These are phyloP conservation scores for Paspalum notatum DNA, from an alignment of 176 grass and related monocot genomes.

Conservation along the genomic window DNA sequence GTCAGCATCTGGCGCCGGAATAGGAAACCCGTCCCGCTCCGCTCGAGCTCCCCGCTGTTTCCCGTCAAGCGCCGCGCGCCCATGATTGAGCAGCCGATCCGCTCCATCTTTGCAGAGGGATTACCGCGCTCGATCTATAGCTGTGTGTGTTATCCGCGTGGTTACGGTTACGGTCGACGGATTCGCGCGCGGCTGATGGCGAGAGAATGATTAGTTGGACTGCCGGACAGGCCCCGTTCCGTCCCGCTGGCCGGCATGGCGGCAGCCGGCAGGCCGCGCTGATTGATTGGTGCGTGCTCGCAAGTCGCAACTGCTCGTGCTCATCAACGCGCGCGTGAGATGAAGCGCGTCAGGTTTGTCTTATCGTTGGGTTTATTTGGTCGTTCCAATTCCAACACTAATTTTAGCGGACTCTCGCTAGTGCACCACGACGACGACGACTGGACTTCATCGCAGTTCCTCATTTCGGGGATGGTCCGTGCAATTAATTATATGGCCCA, in stretches of 20 bases:
- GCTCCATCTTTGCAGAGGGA: neutral
- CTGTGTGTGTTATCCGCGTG: neutral
- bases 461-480: too few relatives aligned
- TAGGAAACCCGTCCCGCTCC: neutral
- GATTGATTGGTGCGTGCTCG: neutral
- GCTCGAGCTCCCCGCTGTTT: neutral
- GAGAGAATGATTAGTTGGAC: neutral
- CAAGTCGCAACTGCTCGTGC: neutral
- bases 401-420: too few relatives aligned
- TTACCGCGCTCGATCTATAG: neutral
- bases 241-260: constrained; percentile 3
- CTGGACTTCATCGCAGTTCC: too few relatives aligned
- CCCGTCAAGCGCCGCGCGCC: neutral
- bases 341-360: too few relatives aligned
- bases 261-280: neutral
- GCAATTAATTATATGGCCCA: too few relatives aligned
- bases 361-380: too few relatives aligned
- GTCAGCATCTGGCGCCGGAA: neutral
- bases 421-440: too few relatives aligned
- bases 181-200: neutral
- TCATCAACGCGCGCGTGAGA: too few relatives aligned
- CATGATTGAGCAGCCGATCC: neutral
- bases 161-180: neutral
- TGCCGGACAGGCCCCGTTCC: neutral
- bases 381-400: too few relatives aligned